These are phyloP conservation scores for Ricinus communis DNA, from an alignment of 345 rosid genomes.

Conservation along the genomic window DNA sequence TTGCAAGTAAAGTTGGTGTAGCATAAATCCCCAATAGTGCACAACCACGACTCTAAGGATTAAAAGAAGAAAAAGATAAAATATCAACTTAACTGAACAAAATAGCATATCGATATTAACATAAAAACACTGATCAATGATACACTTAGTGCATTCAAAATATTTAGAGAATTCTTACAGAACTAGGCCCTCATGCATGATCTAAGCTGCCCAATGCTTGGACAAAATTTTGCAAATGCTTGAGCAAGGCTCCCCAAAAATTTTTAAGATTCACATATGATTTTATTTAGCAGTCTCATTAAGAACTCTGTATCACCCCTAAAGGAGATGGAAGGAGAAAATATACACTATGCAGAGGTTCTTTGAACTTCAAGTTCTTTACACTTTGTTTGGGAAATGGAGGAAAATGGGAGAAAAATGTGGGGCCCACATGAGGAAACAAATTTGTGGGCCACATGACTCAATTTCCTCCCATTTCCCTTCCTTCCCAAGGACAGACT, in stretches of 20 bases:
- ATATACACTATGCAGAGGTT: neutral
- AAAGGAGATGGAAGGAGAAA: neutral
- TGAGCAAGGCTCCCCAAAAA: neutral
- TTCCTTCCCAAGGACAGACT: too few relatives aligned
- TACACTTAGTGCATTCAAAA: constrained; percentile 4
- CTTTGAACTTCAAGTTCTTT: neutral
- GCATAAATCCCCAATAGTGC: constrained; percentile 79
- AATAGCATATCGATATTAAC: neutral
- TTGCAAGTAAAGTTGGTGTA: constrained; percentile 80
- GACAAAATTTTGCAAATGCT: neutral
- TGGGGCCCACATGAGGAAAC: too few relatives aligned
- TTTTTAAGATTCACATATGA: neutral
- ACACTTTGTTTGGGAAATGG: too few relatives aligned
- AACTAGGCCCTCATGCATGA: neutral
- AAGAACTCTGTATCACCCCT: neutral
- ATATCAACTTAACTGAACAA: neutral
- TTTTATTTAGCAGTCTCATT: neutral
- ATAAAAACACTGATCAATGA: neutral
- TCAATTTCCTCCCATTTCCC: too few relatives aligned
- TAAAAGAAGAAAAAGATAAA: constrained; percentile 26
- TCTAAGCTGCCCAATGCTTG: neutral
- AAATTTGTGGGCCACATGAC: too few relatives aligned
- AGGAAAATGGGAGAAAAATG: too few relatives aligned
- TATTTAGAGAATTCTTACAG: neutral
- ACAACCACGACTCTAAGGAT: constrained; percentile 85